A percentile compares a stretch with the other conserved stretches of the same genome.
phyloP scores from a whole-genome alignment of 306 rosid species.

The Vachellia collinsii region DNA sequence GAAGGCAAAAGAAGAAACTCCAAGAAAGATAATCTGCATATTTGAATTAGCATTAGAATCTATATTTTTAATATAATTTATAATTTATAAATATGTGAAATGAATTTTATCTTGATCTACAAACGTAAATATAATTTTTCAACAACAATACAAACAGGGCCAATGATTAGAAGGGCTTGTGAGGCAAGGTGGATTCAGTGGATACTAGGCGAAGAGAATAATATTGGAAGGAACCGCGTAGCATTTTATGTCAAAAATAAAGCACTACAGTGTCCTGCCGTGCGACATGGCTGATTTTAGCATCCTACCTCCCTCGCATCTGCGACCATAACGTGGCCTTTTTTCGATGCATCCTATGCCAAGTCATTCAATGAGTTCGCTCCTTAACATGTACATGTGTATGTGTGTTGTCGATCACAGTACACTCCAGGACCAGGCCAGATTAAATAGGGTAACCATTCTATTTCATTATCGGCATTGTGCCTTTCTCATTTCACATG shows the following conservation, averaged over 20 bases:
- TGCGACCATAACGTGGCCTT: neutral
- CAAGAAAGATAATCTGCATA: too few relatives aligned
- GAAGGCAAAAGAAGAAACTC: too few relatives aligned
- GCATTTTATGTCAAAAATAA: constrained; percentile 2
- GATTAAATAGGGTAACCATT: neutral
- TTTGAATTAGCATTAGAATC: too few relatives aligned
- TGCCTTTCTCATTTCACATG: neutral
- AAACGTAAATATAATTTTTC: too few relatives aligned
- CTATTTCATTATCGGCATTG: neutral
- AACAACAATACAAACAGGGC: too few relatives aligned
- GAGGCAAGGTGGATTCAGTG: neutral
- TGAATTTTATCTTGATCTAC: too few relatives aligned
- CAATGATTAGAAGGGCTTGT: too few relatives aligned
- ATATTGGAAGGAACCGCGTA: neutral
- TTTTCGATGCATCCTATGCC: neutral
- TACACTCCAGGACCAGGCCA: neutral
- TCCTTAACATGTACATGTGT: neutral
- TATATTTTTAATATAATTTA: too few relatives aligned
- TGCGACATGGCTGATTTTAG: neutral
- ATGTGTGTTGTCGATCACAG: neutral
- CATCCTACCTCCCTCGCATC: neutral
- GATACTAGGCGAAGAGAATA: neutral
- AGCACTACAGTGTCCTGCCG: constrained; percentile 5
- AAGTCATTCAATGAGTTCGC: neutral
- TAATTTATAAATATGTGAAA: too few relatives aligned